These are phyloP conservation scores for Quercus bicolor DNA, from an alignment of 306 rosid genomes.

Conservation along the genomic window DNA sequence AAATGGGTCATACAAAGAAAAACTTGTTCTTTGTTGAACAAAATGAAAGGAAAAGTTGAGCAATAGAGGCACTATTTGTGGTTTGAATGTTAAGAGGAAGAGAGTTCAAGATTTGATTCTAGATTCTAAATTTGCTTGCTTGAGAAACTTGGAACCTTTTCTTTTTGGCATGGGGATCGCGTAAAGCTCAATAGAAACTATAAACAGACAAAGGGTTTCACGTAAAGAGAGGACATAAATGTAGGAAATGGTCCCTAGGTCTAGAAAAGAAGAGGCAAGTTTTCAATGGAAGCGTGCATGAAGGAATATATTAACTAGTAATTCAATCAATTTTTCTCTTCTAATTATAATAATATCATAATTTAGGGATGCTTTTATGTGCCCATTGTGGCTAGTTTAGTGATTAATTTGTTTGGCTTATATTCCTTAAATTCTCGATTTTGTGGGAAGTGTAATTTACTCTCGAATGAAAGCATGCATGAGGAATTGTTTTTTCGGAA, in stretches of 20 bases:
- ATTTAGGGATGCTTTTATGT: not conserved
- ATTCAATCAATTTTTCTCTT: not conserved
- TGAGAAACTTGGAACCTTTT: slow-evolving; percentile 36
- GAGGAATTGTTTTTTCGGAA: too few species aligned
- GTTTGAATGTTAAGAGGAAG: slow-evolving; percentile 15
- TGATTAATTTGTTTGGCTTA: not conserved
- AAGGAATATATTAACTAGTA: not conserved
- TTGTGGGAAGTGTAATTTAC: too few species aligned
- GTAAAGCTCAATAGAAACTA: slow-evolving; percentile 45
- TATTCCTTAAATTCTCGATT: not conserved
- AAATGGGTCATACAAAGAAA: slow-evolving; percentile 7
- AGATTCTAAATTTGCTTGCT: slow-evolving; percentile 40
- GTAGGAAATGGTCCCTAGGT: slow-evolving; percentile 34
- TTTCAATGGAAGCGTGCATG: slow-evolving; percentile 32
- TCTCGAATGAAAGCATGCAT: too few species aligned
- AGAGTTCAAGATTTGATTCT: slow-evolving; percentile 22
- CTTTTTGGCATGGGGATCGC: slow-evolving; percentile 38
- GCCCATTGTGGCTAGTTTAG: not conserved
- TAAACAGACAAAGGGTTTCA: slow-evolving; percentile 3
- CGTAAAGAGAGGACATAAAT: slow-evolving; percentile 33
- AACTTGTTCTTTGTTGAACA: slow-evolving; percentile 7
- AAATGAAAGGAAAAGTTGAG: slow-evolving; percentile 10
- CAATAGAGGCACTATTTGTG: not conserved
- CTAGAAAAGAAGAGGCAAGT: slow-evolving; percentile 35
- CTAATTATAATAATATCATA: not conserved